Evolutionary conservation across 2,329 filamentous ascomycete genomes (phyloP), one percentile per base, ranked within the genome.

Genomic region (Calonectria pseudoreteaudii): DNA sequence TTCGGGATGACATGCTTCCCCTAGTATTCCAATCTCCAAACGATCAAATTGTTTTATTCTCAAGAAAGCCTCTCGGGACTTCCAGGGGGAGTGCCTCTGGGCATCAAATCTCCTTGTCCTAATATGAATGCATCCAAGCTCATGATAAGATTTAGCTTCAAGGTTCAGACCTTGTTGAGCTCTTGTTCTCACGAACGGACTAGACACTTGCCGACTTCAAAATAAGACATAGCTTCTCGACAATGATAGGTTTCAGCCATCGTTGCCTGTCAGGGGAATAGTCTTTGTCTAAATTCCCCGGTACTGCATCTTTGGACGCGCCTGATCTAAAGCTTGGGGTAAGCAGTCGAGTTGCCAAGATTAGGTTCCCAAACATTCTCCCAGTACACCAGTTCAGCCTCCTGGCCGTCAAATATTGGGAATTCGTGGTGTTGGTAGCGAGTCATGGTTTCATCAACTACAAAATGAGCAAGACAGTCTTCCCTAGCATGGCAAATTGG

Each of bases 11-110:
- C 2, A 36, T 62, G 11, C 56, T 62, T 30, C 23, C 13, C 4
- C 20, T 16, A 10, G 18, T 62, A 20, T 41, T 28, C 13, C 4
- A 6, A 4, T 18, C n/a, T 0, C 2, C n/a, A 18, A 62, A 41
- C 23, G 36, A 62, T n/a, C 26, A 6, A 18, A 14, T 38, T 4
- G 34, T 41, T n/a, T 1, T 11, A 23, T 62, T 62, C 10, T 34
- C 56, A 16, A 38, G 23, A 11, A 41, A 23, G 7, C 6, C 41
- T 20, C 36, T 62, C n/a, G 20, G 0, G 4, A 8, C 7, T 38
- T 16, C 23, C 23, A 6, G 11, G 4, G 0, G 11, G 41, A n/a
- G 0, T 10, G 4, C 6, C 6, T 11, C 6, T 14, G 11, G 13
- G 2, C 3, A 20, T 41, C 18, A 44, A n/a, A 44, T n/a, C 16